phyloP scores from a whole-genome alignment of 805 yeast genomes.

The Barnettozyma sp. region DNA sequence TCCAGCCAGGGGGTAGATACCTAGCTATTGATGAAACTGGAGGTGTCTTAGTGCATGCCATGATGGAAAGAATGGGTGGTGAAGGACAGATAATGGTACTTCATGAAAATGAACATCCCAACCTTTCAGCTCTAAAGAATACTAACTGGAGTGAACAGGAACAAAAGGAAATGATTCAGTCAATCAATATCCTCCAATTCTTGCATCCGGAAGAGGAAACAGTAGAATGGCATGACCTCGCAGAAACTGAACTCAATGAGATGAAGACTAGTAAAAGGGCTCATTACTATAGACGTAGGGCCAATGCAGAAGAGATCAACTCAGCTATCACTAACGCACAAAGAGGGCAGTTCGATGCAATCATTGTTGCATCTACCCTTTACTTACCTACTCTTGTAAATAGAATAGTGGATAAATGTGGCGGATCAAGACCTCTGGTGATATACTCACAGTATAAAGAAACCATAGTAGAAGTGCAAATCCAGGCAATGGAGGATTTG shows the following conservation, averaged over 20 bases:
- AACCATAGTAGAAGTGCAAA: conserved; percentile 64
- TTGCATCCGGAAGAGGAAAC: conserved; percentile 62
- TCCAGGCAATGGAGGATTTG: conserved; percentile 56
- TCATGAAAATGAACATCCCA: conserved; percentile 94
- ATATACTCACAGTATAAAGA: conserved; percentile 81
- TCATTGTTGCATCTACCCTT: conserved; percentile 67
- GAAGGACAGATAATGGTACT: conserved; percentile 62
- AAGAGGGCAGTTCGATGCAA: conserved; percentile 60
- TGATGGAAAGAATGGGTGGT: conserved; percentile 83
- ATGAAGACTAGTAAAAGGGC: conserved; percentile 54
- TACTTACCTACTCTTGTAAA: conserved; percentile 61
- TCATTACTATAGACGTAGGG: conserved; percentile 60
- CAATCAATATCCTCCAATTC: conserved; percentile 73
- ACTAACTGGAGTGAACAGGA: conserved; percentile 54
- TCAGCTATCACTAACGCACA: conserved; percentile 43
- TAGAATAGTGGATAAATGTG: conserved; percentile 51
- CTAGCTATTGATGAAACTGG: conserved; percentile 91
- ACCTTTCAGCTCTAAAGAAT: conserved; percentile 60
- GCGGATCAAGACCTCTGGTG: conserved; percentile 85
- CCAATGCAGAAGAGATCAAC: conserved; percentile 44
- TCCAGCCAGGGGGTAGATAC: conserved; percentile 85
- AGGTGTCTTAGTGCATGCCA: conserved; percentile 76
- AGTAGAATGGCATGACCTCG: conserved; percentile 38
- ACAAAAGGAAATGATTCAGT: conserved; percentile 50
- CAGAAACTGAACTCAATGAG: conserved; percentile 46